Percentiles rank a stretch among this genome's conserved stretches.
phyloP scores from a whole-genome alignment of 495 filamentous ascomycete genomes.

The Thermochaetoides thermophila region DNA sequence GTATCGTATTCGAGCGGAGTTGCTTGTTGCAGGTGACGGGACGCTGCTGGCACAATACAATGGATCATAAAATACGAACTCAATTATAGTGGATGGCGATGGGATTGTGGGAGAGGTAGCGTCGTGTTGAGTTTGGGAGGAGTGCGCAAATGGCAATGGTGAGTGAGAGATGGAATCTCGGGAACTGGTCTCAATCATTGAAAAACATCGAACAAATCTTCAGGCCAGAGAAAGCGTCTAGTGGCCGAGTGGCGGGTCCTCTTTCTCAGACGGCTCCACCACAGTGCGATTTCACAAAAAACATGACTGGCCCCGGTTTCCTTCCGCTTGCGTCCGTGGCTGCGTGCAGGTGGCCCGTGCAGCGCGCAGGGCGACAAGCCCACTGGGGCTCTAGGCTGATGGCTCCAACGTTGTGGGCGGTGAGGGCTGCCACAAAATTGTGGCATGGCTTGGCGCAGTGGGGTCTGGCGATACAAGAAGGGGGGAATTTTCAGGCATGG shows the following conservation, averaged over 20 bases:
- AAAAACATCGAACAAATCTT: constrained; percentile 16
- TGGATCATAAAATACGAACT: not conserved
- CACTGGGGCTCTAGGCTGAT: not conserved
- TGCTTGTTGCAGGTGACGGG: not conserved
- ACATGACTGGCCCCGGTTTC: constrained; percentile 8
- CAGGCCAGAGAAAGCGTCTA: too few species aligned
- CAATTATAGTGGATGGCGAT: not conserved
- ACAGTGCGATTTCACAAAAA: constrained; percentile 8
- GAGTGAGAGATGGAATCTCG: constrained; percentile 3
- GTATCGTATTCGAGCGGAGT: constrained; percentile 1
- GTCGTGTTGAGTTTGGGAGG: not conserved
- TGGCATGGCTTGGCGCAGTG: constrained; percentile 2
- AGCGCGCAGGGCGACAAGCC: not conserved
- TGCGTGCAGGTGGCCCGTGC: not conserved
- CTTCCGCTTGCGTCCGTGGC: constrained; percentile 2
- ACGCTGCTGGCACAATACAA: not conserved
- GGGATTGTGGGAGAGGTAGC: not conserved
- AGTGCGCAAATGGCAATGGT: constrained; percentile 5
- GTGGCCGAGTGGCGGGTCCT: constrained; percentile 12
- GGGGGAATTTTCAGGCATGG: constrained; percentile 7
- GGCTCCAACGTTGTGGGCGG: constrained; percentile 15
- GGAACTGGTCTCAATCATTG: constrained; percentile 6
- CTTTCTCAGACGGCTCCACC: too few species aligned
- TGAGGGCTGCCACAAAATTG: constrained; percentile 11
- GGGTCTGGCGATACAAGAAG: too few species aligned